Evolutionary conservation across 371 early-diverging fungal genomes (phyloP).

Genomic region (Circinella minor): DNA sequence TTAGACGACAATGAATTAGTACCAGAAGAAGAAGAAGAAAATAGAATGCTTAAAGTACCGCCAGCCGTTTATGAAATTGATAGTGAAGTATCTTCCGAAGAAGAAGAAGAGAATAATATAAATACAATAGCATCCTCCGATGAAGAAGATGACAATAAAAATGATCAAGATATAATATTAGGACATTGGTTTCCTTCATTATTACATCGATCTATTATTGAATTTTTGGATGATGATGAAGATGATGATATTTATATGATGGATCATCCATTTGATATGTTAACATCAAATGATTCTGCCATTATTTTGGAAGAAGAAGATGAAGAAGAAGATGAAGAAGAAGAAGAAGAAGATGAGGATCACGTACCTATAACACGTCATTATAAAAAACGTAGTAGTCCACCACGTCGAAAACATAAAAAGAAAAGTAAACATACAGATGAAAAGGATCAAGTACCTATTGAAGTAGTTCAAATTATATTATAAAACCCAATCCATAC

Average conservation of each 20-base stretch:
- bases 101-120: slow-evolving; percentile 8
- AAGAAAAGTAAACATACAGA: slow-evolving; percentile 12
- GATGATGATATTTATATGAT: slow-evolving; percentile 14
- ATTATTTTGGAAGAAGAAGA: background rate
- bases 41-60: slow-evolving; percentile 11
- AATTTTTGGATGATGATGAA: slow-evolving; percentile 18
- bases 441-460: slow-evolving; percentile 7
- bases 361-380: background rate
- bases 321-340: slow-evolving; percentile 7
- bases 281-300: slow-evolving; percentile 4
- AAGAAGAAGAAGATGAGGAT: background rate
- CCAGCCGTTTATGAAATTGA: slow-evolving; percentile 21
- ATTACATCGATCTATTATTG: slow-evolving; percentile 21
- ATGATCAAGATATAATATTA: slow-evolving; percentile 16
- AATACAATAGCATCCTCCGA: background rate
- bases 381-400: slow-evolving; percentile 4
- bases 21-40: slow-evolving; percentile 3
- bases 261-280: slow-evolving; percentile 16
- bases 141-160: slow-evolving; percentile 16
- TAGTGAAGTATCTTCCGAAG: slow-evolving; percentile 4
- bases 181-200: slow-evolving; percentile 30
- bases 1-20: slow-evolving; percentile 14
- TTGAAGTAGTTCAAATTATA: slow-evolving; percentile 11
- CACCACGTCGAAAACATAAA: background rate
- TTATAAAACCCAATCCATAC: too few relatives aligned